A percentile compares a stretch with the other conserved stretches of the same genome.
Evolutionary conservation across 2,329 filamentous ascomycete genomes (phyloP).

Genomic region (Juglanconis juglandina): DNA sequence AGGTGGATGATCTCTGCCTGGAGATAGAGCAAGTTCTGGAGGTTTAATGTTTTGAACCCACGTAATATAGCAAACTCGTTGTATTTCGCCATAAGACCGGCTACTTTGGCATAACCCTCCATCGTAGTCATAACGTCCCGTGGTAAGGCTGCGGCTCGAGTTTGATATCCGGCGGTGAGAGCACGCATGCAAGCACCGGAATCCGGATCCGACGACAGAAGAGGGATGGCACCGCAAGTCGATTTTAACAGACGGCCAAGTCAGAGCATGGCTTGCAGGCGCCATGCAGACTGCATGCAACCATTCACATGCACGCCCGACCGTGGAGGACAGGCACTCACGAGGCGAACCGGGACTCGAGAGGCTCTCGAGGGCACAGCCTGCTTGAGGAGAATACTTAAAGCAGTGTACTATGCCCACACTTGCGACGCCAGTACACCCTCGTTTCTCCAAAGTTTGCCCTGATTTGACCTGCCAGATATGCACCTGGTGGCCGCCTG

Average conservation of each 20-base stretch:
- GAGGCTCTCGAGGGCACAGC: slow-evolving; percentile 2
- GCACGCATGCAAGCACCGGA: neutral
- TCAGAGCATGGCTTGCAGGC: neutral
- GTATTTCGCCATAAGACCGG: slow-evolving; percentile 26
- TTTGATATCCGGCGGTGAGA: neutral
- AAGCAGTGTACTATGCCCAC: neutral
- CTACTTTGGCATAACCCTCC: slow-evolving; percentile 25
- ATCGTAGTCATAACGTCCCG: slow-evolving; percentile 5
- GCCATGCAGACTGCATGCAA: neutral
- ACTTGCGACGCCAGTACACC: neutral
- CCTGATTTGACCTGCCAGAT: neutral
- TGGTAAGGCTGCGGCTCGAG: neutral
- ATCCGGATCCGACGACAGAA: neutral
- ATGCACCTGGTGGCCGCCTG: neutral
- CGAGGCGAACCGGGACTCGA: neutral
- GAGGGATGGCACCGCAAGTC: neutral
- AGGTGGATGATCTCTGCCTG: slow-evolving; percentile 29
- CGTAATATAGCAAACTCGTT: slow-evolving; percentile 25
- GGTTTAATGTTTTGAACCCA: slow-evolving; percentile 26
- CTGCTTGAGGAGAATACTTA: neutral
- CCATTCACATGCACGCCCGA: neutral
- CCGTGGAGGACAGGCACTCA: neutral
- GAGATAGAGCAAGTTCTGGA: slow-evolving; percentile 26
- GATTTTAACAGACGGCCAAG: neutral
- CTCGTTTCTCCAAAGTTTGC: neutral